Conservation (phyloP, 805 yeast genomes). For the Brettanomyces anomalus region DNA sequence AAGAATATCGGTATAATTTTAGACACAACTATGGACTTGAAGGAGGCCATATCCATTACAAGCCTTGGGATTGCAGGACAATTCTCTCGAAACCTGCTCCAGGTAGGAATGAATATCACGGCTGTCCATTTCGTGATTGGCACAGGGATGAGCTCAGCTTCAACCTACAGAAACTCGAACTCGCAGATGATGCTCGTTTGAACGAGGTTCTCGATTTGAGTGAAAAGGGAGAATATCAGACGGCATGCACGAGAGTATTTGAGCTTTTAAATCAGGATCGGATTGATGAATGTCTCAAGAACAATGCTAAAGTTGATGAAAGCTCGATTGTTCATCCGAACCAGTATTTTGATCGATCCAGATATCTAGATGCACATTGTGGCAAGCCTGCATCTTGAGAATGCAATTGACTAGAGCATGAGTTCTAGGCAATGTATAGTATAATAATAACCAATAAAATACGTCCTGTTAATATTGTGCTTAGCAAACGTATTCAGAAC, state of each 20-base stretch:
- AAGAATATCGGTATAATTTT: conserved; percentile 82
- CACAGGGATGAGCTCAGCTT: conserved; percentile 50
- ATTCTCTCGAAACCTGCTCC: conserved; percentile 70
- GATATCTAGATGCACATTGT: conserved; percentile 39
- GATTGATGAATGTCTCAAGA: conserved; percentile 26
- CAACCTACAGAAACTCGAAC: conserved; percentile 55
- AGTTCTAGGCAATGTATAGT: too few relatives aligned
- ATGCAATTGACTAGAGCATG: too few relatives aligned
- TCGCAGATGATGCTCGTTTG: conserved; percentile 40
- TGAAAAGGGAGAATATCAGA: conserved; percentile 60
- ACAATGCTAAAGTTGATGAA: conserved; percentile 39
- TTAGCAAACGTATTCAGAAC: too few relatives aligned
- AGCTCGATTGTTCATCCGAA: conserved; percentile 78
- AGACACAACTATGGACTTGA: conserved; percentile 88
- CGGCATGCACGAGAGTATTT: conserved; percentile 85
- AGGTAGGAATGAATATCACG: conserved; percentile 62
- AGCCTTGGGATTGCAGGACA: conserved; percentile 77
- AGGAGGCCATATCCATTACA: conserved; percentile 79
- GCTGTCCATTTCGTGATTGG: conserved; percentile 86
- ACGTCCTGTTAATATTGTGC: too few relatives aligned
- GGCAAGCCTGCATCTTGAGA: too few relatives aligned
- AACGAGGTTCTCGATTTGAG: conserved; percentile 62
- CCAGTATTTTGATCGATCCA: conserved; percentile 71
- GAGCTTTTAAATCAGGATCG: conserved; percentile 54
- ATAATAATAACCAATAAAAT: too few relatives aligned